Evolutionary conservation across 805 yeast genomes (phyloP).

Genomic region (Zygosaccharomyces rouxii): DNA sequence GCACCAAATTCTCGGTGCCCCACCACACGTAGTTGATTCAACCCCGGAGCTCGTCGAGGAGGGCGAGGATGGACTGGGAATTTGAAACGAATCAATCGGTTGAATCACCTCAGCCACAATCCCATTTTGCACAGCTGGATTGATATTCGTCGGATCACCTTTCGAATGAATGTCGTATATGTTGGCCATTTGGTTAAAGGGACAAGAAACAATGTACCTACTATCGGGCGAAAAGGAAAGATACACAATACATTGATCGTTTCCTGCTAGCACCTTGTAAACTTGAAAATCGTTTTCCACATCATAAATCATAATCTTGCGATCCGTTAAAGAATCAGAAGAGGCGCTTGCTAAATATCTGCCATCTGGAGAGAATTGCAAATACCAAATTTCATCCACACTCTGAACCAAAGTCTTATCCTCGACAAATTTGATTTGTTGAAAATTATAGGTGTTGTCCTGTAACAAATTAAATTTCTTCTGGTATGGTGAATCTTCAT

Average conservation of each 20-base stretch:
- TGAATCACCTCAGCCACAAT: slow-evolving; percentile 25
- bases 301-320: slow-evolving; percentile 60
- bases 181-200: slow-evolving; percentile 64
- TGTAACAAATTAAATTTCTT: slow-evolving; percentile 20
- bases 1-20: slow-evolving; percentile 42
- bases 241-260: slow-evolving; percentile 54
- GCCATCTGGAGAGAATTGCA: slow-evolving; percentile 75
- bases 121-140: slow-evolving; percentile 14
- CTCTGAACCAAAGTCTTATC: slow-evolving; percentile 40
- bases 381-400: slow-evolving; percentile 77
- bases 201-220: slow-evolving; percentile 59
- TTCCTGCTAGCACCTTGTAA: slow-evolving; percentile 40
- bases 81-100: slow-evolving; percentile 30
- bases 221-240: slow-evolving; percentile 77
- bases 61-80: slow-evolving; percentile 10
- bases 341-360: slow-evolving; percentile 72
- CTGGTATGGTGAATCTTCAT: neutral
- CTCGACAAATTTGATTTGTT: slow-evolving; percentile 20
- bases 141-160: slow-evolving; percentile 20
- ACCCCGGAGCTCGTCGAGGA: slow-evolving; percentile 3
- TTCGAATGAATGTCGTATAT: slow-evolving; percentile 59
- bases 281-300: slow-evolving; percentile 44
- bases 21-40: slow-evolving; percentile 9
- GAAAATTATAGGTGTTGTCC: slow-evolving; percentile 19
- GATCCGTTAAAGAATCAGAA: slow-evolving; percentile 44